Percentiles rank a stretch among this genome's conserved stretches.
Conservation (phyloP, 805 yeast genomes). For the Ogataea chonburiensis region DNA sequence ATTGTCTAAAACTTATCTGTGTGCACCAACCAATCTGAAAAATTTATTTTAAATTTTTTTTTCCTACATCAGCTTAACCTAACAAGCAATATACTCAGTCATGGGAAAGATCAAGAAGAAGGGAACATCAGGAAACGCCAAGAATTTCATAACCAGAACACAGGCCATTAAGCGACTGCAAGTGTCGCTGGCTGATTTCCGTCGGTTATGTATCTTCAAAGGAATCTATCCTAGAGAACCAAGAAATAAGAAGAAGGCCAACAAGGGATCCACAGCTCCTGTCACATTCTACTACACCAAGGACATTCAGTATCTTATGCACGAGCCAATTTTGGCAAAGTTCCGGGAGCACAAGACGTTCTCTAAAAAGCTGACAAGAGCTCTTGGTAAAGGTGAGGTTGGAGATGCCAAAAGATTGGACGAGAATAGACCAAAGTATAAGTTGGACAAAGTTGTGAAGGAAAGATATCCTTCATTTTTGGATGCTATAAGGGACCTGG, state of each 20-base stretch:
- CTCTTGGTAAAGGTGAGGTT: conserved; percentile 89
- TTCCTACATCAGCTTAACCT: conserved; percentile 4
- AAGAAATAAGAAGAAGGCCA: conserved; percentile 91
- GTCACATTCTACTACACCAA: conserved; percentile 90
- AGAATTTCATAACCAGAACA: conserved; percentile 88
- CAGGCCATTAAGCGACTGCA: conserved; percentile 92
- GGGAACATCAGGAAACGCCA: conserved; percentile 85
- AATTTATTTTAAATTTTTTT: conserved; percentile 17
- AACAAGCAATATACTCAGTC: conserved; percentile 8
- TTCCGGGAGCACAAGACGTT: conserved; percentile 96
- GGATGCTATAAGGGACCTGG: conserved; percentile 90
- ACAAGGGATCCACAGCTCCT: conserved; percentile 96
- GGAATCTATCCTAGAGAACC: conserved; percentile 98
- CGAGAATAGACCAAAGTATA: conserved; percentile 75
- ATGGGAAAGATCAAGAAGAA: conserved; percentile 76
- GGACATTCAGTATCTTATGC: conserved; percentile 92
- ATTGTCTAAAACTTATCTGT: conserved; percentile 3
- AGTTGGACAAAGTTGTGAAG: conserved; percentile 84
- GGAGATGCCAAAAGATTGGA: conserved; percentile 85
- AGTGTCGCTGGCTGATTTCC: conserved; percentile 92
- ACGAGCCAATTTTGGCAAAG: conserved; percentile 88
- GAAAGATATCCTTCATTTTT: conserved; percentile 93
- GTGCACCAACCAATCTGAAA: conserved; percentile 18
- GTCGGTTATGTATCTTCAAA: conserved; percentile 95
- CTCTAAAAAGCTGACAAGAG: conserved; percentile 84